Percentiles rank a stretch among this genome's conserved stretches.
These are phyloP conservation scores for Phytophthora uliginosa DNA, from an alignment of 352 stramenopile species.

Conservation along the genomic window DNA sequence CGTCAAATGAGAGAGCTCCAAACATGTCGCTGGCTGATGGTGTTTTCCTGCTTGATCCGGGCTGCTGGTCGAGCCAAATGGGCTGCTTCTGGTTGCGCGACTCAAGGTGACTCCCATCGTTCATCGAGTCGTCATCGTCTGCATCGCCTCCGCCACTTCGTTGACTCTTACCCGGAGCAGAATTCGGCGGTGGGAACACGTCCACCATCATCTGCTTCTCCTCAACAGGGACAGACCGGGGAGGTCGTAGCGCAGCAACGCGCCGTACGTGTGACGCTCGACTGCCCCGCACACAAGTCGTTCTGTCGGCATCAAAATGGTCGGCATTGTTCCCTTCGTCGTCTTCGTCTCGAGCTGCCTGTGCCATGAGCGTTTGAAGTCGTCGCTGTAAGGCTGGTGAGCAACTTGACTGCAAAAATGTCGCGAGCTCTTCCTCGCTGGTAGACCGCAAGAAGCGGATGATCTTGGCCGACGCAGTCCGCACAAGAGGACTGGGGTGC, in stretches of 20 bases:
- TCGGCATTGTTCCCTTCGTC: conserved; percentile 58
- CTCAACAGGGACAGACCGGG: conserved; percentile 72
- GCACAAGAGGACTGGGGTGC: conserved; percentile 64
- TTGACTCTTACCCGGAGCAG: conserved; percentile 66
- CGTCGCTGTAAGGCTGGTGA: conserved; percentile 68
- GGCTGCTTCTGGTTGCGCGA: conserved; percentile 43
- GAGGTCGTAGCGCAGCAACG: conserved; percentile 72
- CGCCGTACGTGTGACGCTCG: conserved; percentile 79
- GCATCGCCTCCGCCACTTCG: conserved; percentile 31
- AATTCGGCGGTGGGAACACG: conserved; percentile 77
- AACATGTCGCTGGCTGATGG: conserved; percentile 16
- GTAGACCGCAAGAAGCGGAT: conserved; percentile 53
- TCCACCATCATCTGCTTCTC: conserved; percentile 70
- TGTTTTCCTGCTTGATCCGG: conserved; percentile 31
- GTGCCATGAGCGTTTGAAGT: conserved; percentile 56
- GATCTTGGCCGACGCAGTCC: conserved; percentile 50
- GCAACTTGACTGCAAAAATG: conserved; percentile 67
- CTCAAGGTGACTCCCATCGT: conserved; percentile 45
- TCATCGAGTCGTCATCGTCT: conserved; percentile 42
- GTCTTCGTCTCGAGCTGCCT: conserved; percentile 39
- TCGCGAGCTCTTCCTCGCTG: conserved; percentile 42
- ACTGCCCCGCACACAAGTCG: conserved; percentile 74
- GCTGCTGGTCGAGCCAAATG: conserved; percentile 67
- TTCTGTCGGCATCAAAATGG: conserved; percentile 61
- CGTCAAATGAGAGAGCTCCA: conserved; percentile 29